phyloP scores from a whole-genome alignment of 75 land plant species.

The Picea sitchensis region DNA sequence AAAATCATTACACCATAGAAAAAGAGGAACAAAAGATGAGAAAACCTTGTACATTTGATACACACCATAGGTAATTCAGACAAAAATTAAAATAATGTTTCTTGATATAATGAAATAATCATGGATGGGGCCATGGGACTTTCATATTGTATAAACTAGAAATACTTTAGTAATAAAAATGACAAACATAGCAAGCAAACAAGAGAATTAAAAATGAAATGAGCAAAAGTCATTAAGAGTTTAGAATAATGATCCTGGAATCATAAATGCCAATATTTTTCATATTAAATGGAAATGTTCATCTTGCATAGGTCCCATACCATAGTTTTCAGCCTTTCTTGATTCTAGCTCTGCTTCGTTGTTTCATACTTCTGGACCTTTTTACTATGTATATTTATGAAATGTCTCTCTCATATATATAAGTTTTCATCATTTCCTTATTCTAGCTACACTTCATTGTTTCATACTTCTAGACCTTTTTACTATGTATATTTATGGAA shows the following conservation, averaged over 20 bases:
- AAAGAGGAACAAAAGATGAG: not conserved
- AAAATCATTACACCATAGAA: not conserved
- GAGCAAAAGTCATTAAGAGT: not conserved
- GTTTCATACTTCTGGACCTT: conserved; percentile 78
- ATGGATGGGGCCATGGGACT: not conserved
- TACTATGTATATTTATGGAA: too few species aligned
- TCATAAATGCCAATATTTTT: not conserved
- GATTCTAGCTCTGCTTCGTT: conserved; percentile 50
- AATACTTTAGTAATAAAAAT: not conserved
- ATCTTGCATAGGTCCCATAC: conserved; percentile 59
- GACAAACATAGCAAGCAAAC: not conserved
- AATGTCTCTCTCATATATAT: too few species aligned
- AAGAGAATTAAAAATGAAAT: not conserved
- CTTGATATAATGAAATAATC: not conserved
- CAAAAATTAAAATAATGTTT: not conserved
- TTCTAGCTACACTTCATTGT: too few species aligned
- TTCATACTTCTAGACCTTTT: too few species aligned
- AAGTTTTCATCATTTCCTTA: too few species aligned
- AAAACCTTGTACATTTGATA: too few species aligned
- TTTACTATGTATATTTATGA: conserved; percentile 61
- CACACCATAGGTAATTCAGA: not conserved
- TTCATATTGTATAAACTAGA: not conserved
- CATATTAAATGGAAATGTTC: not conserved
- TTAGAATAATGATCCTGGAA: not conserved
- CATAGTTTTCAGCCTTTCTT: conserved; percentile 66